Conservation (phyloP, 1,284 basidiomycete species). For the Singerocomus inundabilis region DNA sequence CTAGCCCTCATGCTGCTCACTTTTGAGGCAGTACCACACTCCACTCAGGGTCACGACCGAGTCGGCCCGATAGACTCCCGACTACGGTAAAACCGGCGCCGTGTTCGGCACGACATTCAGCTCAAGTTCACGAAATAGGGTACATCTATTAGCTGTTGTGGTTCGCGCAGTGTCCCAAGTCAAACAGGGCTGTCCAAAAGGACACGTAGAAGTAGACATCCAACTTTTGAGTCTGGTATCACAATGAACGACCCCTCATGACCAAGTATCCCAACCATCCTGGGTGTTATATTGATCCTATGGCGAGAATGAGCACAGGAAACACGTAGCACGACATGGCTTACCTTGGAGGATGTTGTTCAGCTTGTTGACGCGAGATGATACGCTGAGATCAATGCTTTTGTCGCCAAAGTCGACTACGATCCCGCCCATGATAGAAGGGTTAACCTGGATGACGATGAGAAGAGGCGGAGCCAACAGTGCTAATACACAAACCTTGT, state of each 20-base stretch:
- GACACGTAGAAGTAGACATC: slow-evolving; percentile 6
- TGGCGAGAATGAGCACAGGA: slow-evolving; percentile 9
- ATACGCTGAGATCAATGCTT: slow-evolving; percentile 94
- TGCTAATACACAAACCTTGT: slow-evolving; percentile 61
- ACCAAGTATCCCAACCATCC: slow-evolving; percentile 2
- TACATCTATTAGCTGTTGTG: background rate
- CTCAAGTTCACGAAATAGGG: background rate
- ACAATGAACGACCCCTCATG: background rate
- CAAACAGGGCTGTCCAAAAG: slow-evolving; percentile 1
- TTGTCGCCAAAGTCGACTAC: slow-evolving; percentile 98
- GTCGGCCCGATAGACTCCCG: background rate
- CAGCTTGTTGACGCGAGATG: slow-evolving; percentile 91
- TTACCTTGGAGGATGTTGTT: slow-evolving; percentile 84
- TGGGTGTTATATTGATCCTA: slow-evolving; percentile 38
- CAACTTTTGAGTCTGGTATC: slow-evolving; percentile 12
- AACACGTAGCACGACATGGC: slow-evolving; percentile 18
- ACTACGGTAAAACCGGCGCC: no score
- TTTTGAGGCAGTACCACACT: background rate
- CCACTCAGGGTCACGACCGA: background rate
- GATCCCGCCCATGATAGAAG: slow-evolving; percentile 83
- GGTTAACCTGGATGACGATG: slow-evolving; percentile 67
- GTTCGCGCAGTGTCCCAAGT: background rate
- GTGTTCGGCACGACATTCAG: no score
- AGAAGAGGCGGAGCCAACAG: background rate
- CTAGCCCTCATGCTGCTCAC: background rate